Base-by-base conservation (phyloP, 805 yeast genomes). In the Ogataea zsoltii region DNA sequence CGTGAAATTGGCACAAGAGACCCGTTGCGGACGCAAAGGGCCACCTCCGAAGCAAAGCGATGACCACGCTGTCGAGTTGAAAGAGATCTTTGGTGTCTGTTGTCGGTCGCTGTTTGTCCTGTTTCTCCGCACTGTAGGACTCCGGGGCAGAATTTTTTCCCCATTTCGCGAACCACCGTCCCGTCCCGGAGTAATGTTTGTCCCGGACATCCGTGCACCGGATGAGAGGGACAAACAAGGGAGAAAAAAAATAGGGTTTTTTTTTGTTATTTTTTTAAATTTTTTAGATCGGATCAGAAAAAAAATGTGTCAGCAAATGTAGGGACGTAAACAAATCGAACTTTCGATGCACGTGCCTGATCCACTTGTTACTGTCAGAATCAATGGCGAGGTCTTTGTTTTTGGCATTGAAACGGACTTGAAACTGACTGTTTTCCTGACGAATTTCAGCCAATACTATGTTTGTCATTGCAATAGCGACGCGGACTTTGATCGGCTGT, bases 401-500 rank as follows among this genome's bases (percentile, higher is more conserved):
- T 23, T 43, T 18, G 46, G 46, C 10, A 25, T 43, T 6, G 39
- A 36, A 4, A 19, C 37, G 25, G 25, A 9, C 25, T 5, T 6
- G 7, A 21, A 5, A 9, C 25, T 21, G 25, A 21, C 31, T 16
- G 38, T 51, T 17, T 32, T 45, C 13, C 28, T 47, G 17, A 44
- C 51, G 14, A 45, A 47, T 16, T 12, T 35, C 11, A 36, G 26
- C 12, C 9, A 14, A 12, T 48, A 36, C 33, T 44, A 48, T 14
- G 41, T 39, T 11, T 45, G 41, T 35, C 16, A 16, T 18, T 45
- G 52, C 28, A n/a, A n/a, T n/a, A n/a, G n/a, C n/a, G n/a, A n/a
- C n/a, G n/a, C n/a, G n/a, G n/a, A n/a, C n/a, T 34, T 51, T 29
- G 43, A 14, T 7, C 15, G 21, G 14, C 40, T 48, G 25, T 48